Evolutionary conservation across 2,329 filamentous ascomycete species (phyloP).

Genomic region (Davidsoniella australis): DNA sequence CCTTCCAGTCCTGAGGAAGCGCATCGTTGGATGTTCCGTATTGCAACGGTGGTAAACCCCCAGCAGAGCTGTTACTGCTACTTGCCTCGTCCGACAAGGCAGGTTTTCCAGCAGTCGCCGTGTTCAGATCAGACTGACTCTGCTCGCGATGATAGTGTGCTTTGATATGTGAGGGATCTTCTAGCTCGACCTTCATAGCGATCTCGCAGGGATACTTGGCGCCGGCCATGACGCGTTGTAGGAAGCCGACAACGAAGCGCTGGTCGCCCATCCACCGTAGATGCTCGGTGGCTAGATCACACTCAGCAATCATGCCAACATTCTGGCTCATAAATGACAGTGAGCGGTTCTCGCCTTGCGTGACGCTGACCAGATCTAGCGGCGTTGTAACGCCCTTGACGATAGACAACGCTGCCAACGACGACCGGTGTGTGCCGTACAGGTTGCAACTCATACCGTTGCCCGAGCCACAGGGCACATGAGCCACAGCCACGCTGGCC

Average conservation of each 20-base stretch:
- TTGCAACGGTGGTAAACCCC: conserved; percentile 52
- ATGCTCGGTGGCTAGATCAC: conserved; percentile 77
- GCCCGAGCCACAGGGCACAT: conserved; percentile 82
- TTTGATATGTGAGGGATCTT: conserved; percentile 56
- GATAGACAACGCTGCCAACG: conserved; percentile 61
- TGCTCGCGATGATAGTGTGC: conserved; percentile 45
- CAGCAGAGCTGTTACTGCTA: conserved; percentile 15
- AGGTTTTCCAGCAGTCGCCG: conserved; percentile 10
- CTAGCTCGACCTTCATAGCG: conserved; percentile 66
- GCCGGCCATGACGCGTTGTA: conserved; percentile 59
- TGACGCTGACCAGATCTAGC: conserved; percentile 74
- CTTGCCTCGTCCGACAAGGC: conserved; percentile 15
- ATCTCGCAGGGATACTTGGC: conserved; percentile 79
- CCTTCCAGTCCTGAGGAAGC: conserved; percentile 61
- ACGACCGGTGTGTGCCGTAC: conserved; percentile 61
- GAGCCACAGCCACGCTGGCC: conserved; percentile 59
- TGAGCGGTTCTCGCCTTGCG: conserved; percentile 56
- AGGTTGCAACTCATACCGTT: conserved; percentile 89
- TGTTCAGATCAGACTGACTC: conserved; percentile 6
- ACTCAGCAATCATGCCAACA: conserved; percentile 77
- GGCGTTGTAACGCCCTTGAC: conserved; percentile 77
- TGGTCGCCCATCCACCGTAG: conserved; percentile 82
- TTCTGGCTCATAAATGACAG: conserved; percentile 85
- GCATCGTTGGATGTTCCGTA: conserved; percentile 69
- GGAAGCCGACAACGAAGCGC: conserved; percentile 71